A percentile compares a stretch with the other conserved stretches of the same genome.
phyloP scores from a whole-genome alignment of 768 basidiomycete species.

The Suillus cothurnatus region DNA sequence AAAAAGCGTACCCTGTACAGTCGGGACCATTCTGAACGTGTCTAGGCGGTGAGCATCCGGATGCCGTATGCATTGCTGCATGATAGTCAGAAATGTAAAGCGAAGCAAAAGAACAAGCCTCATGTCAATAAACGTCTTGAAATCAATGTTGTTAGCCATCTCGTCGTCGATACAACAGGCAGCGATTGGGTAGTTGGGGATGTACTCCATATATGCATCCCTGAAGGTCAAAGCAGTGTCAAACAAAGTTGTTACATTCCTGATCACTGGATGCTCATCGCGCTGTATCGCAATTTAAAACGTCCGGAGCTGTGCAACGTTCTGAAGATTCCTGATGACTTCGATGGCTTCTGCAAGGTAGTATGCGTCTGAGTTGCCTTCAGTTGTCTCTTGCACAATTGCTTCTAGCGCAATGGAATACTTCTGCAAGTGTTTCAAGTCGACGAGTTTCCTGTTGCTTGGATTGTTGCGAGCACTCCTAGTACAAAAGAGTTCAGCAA shows the following conservation, averaged over 20 bases:
- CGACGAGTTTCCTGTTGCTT: slow-evolving; percentile 57
- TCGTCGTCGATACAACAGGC: slow-evolving; percentile 88
- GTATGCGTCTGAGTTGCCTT: slow-evolving; percentile 80
- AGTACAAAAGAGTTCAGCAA: slow-evolving; percentile 12
- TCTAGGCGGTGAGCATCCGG: slow-evolving; percentile 81
- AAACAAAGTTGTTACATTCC: slow-evolving; percentile 80
- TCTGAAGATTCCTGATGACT: slow-evolving; percentile 81
- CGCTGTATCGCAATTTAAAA: slow-evolving; percentile 92
- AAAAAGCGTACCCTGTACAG: slow-evolving; percentile 62
- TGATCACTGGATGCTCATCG: slow-evolving; percentile 82
- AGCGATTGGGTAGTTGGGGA: slow-evolving; percentile 92
- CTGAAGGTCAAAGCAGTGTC: slow-evolving; percentile 92
- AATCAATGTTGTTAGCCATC: slow-evolving; percentile 76
- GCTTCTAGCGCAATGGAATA: slow-evolving; percentile 85
- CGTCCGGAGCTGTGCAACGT: slow-evolving; percentile 78
- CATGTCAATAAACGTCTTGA: slow-evolving; percentile 84
- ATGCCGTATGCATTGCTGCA: slow-evolving; percentile 56
- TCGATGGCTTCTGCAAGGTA: slow-evolving; percentile 83
- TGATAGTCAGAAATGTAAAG: slow-evolving; percentile 9
- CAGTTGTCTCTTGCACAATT: slow-evolving; percentile 78
- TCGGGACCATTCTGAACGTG: slow-evolving; percentile 94
- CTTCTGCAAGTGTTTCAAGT: slow-evolving; percentile 64
- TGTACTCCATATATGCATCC: slow-evolving; percentile 90
- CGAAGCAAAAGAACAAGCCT: slow-evolving; percentile 17
- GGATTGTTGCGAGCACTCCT: slow-evolving; percentile 44